Percentiles rank a stretch among this genome's conserved stretches.
Conservation (phyloP, 1,284 basidiomycete genomes). For the Caloboletus inedulis region DNA sequence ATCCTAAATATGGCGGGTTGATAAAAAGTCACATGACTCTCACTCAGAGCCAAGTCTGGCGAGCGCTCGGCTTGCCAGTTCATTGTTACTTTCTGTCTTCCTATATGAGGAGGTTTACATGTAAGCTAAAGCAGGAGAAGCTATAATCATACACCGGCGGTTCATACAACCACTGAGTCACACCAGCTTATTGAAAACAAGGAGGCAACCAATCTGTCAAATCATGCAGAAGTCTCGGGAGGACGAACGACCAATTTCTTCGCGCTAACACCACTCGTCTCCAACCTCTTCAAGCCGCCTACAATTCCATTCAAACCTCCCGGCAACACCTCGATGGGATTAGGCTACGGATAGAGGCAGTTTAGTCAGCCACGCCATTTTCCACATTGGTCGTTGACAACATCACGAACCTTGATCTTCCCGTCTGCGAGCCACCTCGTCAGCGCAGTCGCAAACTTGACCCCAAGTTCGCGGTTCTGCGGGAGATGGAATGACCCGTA, state of each 20-base stretch:
- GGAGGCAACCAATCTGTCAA: neutral
- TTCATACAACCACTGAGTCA: neutral
- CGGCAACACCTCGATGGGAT: constrained; percentile 16
- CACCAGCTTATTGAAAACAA: neutral
- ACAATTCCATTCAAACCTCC: constrained; percentile 15
- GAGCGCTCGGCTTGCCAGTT: neutral
- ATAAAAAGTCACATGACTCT: too few relatives aligned
- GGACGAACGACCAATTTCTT: constrained; percentile 23
- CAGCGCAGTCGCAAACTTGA: constrained; percentile 11
- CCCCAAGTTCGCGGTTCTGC: constrained; percentile 13
- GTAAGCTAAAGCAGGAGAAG: neutral
- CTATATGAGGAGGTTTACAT: neutral
- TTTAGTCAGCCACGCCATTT: neutral
- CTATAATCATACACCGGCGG: constrained; percentile 2
- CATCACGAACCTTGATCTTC: constrained; percentile 19
- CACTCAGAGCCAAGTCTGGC: neutral
- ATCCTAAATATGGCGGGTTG: constrained; percentile 1
- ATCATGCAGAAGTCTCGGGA: constrained; percentile 17
- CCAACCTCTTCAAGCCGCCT: constrained; percentile 13
- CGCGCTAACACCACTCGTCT: constrained; percentile 14
- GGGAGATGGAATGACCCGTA: constrained; percentile 10
- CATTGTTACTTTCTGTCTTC: neutral
- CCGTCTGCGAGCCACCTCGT: constrained; percentile 23
- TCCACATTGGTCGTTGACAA: too few relatives aligned
- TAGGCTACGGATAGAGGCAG: constrained; percentile 10